Conservation (phyloP, 495 filamentous ascomycete genomes). For the Parmelia sp. region DNA sequence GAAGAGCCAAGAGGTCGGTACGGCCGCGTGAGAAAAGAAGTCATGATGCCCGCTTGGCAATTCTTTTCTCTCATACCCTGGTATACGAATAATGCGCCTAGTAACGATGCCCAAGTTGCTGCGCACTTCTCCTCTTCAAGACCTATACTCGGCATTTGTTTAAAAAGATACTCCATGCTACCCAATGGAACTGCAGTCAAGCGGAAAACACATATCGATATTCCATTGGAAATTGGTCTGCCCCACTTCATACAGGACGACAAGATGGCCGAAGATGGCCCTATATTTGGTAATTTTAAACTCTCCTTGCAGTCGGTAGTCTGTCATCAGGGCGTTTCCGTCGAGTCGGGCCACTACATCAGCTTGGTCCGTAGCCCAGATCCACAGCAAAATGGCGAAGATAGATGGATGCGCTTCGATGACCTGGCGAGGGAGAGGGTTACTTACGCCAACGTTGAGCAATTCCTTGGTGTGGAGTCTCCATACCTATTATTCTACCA, state of each 20-base stretch:
- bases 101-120: conserved; percentile 61
- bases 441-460: conserved; percentile 66
- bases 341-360: conserved; percentile 91
- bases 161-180: conserved; percentile 82
- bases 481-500: conserved; percentile 96
- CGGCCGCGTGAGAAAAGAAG: conserved; percentile 49
- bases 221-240: conserved; percentile 79
- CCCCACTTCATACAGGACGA: conserved; percentile 89
- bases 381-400: conserved; percentile 42
- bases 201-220: conserved; percentile 77
- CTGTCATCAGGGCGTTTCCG: conserved; percentile 81
- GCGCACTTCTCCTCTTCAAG: conserved; percentile 66
- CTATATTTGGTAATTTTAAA: conserved; percentile 76
- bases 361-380: conserved; percentile 59
- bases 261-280: conserved; percentile 53
- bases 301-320: conserved; percentile 82
- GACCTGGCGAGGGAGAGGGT: conserved; percentile 71
- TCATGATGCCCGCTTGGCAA: conserved; percentile 96
- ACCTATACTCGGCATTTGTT: conserved; percentile 81
- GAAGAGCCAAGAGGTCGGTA: conserved; percentile 33
- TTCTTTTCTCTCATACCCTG: conserved; percentile 84
- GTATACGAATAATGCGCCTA: conserved; percentile 65
- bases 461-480: conserved; percentile 71
- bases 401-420: conserved; percentile 85
- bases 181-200: conserved; percentile 60